Evolutionary conservation across 108 stramenopile genomes (phyloP), one percentile per base, ranked within the genome.

Genomic region (Pseudonitzschia multiseries): DNA sequence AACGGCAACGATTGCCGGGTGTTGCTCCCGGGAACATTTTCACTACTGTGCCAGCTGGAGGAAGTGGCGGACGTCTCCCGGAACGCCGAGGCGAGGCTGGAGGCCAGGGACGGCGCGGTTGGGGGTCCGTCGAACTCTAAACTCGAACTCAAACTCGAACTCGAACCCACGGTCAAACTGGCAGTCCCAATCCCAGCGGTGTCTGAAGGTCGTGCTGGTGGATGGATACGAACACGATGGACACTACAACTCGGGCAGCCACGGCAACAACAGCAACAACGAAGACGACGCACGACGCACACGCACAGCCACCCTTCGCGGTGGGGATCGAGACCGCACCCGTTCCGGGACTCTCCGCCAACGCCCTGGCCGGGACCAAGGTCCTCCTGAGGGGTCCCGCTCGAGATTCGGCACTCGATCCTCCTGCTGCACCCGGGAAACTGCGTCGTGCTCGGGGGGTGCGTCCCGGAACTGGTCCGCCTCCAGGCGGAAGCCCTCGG

Each of bases 21-120:
- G 57, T 52, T 87, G 57, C 57, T 87, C 12, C 78, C 86, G 15
- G 18, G 64, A 2, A 65, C 71, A 4, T 86, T 89, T 71, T 69
- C 57, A 41, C 59, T 88, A 14, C 52, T 93, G 69, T 70, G 87
- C 43, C 93, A 93, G 79, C 53, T 90, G 70, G 93, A 93, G 79
- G 93, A 91, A 70, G 51, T 79, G 13, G 29, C 81, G 31, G 86
- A 90, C 70, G 83, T 86, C 24, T 69, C 83, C 1, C 57, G 77
- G 53, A 82, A 65, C 78, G 59, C 82, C 13, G 85, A 89, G 77
- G 33, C 68, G 43, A 76, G 84, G 51, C 68, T 86, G 24, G 69
- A 65, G 27, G 24, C 64, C n/a, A n/a, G n/a, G 41, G 67, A 56
- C 17, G 21, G 2, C 24, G 5, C 54, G 24, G 21, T 9, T 2